These are phyloP conservation scores for Gleditsia sinensis DNA, from an alignment of 306 rosid species.

Conservation along the genomic window DNA sequence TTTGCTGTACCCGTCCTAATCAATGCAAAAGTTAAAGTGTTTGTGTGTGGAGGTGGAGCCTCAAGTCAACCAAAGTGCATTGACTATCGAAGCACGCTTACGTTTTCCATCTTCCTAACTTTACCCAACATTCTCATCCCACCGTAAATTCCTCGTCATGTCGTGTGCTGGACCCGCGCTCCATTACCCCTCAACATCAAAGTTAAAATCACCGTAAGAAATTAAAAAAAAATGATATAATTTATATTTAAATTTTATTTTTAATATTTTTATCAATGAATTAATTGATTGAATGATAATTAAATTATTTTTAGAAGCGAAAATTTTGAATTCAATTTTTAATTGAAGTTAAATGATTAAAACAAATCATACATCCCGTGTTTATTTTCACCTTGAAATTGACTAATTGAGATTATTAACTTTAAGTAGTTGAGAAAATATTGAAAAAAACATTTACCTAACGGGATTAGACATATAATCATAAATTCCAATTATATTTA, in stretches of 20 bases:
- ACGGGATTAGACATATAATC: no score
- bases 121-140: conserved; percentile 42
- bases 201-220: neutral
- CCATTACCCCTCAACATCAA: conserved; percentile 10
- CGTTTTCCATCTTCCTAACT: conserved; percentile 15
- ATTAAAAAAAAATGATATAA: neutral
- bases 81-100: conserved; percentile 15
- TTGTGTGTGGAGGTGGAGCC: neutral
- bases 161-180: conserved; percentile 25
- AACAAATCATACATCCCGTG: no score
- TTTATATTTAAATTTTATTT: neutral
- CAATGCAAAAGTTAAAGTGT: neutral
- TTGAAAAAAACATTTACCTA: no score
- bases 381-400: no score
- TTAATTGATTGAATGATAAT: no score
- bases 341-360: no score
- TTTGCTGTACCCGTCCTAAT: neutral
- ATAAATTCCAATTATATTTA: no score
- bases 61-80: conserved; percentile 30
- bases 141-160: conserved; percentile 41
- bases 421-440: no score
- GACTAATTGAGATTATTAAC: no score
- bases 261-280: no score
- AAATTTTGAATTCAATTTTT: no score
- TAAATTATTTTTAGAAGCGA: no score